These are phyloP conservation scores for Rachicladosporium sp. DNA, from an alignment of 2,329 filamentous ascomycete genomes.

Conservation along the genomic window DNA sequence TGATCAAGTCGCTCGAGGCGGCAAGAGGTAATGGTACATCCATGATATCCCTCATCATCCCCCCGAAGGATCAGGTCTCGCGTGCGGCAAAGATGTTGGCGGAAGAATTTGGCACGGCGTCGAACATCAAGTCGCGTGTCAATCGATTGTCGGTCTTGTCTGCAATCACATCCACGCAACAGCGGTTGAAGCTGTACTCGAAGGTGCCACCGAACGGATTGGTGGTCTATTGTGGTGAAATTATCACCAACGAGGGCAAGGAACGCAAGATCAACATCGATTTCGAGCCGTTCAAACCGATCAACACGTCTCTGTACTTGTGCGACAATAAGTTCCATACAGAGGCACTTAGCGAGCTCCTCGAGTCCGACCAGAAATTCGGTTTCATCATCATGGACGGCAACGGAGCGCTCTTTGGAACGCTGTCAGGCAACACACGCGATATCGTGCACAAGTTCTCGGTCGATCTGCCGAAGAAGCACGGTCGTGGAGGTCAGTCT, in stretches of 20 bases:
- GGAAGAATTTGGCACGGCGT: conserved; percentile 79
- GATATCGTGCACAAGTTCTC: conserved; percentile 97
- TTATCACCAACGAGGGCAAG: conserved; percentile 95
- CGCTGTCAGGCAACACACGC: conserved; percentile 90
- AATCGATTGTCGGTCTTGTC: conserved; percentile 96
- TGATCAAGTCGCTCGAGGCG: conserved; percentile 96
- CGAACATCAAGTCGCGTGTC: conserved; percentile 99
- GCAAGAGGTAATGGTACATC: conserved; percentile 96
- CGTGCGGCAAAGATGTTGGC: conserved; percentile 98
- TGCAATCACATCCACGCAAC: conserved; percentile 96
- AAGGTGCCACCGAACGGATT: conserved; percentile 96
- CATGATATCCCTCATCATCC: conserved; percentile 99
- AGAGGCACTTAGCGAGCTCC: conserved; percentile 87
- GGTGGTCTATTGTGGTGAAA: conserved; percentile 99
- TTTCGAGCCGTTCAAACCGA: conserved; percentile 99
- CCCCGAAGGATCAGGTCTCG: conserved; percentile 96
- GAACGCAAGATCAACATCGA: conserved; percentile 99
- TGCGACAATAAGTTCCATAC: conserved; percentile 99
- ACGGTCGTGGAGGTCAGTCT: conserved; percentile 99
- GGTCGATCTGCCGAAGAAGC: conserved; percentile 98
- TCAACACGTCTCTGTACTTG: conserved; percentile 98
- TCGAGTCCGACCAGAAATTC: conserved; percentile 98
- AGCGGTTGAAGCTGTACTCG: conserved; percentile 97
- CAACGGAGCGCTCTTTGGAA: conserved; percentile 95
- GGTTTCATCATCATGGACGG: conserved; percentile 99